phyloP scores from a whole-genome alignment of 148 eudicot species.

The Spergularia bocconei region DNA sequence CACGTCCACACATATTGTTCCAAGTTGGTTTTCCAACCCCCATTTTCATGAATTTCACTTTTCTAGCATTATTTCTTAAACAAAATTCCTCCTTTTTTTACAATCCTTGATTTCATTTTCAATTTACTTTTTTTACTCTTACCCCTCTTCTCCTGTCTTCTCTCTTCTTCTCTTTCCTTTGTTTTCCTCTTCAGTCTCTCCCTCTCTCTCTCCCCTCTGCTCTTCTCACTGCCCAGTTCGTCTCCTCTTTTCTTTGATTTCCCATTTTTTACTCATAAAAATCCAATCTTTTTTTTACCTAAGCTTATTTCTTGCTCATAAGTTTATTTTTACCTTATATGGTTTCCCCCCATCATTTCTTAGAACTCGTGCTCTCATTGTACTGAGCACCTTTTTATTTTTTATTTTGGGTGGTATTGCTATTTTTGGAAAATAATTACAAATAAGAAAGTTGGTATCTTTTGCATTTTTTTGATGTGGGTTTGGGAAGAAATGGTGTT shows the following conservation, averaged over 20 bases:
- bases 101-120: no score
- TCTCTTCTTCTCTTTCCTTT: not conserved
- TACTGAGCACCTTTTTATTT: conserved; percentile 12
- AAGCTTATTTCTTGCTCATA: conserved; percentile 13
- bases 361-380: conserved; percentile 27
- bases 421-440: not conserved
- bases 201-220: conserved; percentile 27
- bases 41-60: no score
- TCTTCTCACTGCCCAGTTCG: conserved; percentile 40
- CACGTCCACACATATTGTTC: no score
- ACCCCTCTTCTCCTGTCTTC: not conserved
- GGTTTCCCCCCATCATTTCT: conserved; percentile 21
- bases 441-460: not conserved
- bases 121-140: not conserved
- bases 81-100: no score
- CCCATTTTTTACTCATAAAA: not conserved
- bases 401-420: not conserved
- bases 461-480: conserved; percentile 15
- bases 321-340: conserved; percentile 3
- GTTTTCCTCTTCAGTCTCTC: not conserved
- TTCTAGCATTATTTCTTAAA: no score
- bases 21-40: no score
- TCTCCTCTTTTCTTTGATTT: conserved; percentile 42
- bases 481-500: conserved; percentile 15
- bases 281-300: not conserved